Evolutionary conservation across 2,329 filamentous ascomycete species (phyloP).

Genomic region (Ophiocordyceps robertsii): DNA sequence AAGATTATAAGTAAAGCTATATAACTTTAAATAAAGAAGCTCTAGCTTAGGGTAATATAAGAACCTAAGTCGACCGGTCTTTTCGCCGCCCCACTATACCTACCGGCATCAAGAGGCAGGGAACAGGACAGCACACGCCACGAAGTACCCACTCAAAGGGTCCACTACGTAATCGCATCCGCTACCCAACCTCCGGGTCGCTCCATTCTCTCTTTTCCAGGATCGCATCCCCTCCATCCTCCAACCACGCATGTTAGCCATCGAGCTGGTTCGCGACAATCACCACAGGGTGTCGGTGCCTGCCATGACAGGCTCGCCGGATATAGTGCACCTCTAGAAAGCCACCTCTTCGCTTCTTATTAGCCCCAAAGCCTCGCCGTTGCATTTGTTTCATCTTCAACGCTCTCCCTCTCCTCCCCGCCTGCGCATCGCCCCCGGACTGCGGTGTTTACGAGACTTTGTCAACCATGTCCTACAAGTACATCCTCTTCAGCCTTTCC

Average conservation of each 20-base stretch:
- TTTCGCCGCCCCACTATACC: too few relatives aligned
- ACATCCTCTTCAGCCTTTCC: conserved; percentile 61
- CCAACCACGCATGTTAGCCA: neutral
- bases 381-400: neutral
- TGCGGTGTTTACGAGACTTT: neutral
- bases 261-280: neutral
- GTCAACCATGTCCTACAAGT: conserved; percentile 49
- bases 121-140: too few relatives aligned
- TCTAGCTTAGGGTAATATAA: too few relatives aligned
- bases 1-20: too few relatives aligned
- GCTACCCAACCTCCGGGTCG: neutral
- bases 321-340: neutral
- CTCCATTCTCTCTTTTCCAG: neutral
- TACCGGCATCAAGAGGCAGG: neutral
- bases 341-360: neutral
- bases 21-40: too few relatives aligned
- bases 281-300: neutral
- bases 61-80: too few relatives aligned
- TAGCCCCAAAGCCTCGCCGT: neutral
- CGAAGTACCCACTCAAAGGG: neutral
- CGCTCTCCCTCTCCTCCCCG: neutral
- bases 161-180: neutral
- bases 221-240: neutral
- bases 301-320: neutral
- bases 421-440: neutral